Base-by-base conservation (phyloP, 2,329 filamentous ascomycete genomes). In the Penicillium oxalicum region DNA sequence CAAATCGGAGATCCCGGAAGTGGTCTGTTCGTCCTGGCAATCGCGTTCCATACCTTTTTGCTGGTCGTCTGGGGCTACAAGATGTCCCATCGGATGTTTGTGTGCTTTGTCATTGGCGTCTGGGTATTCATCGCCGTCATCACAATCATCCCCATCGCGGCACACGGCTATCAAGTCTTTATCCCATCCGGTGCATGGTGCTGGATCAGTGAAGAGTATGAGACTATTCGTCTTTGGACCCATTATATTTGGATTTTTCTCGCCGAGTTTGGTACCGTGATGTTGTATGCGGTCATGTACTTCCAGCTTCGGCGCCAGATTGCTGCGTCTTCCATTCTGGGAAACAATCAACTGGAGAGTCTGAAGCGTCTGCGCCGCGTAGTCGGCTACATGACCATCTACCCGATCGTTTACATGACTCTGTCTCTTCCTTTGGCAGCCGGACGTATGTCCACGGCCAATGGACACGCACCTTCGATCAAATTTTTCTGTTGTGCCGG, bases 351-450 rank as follows among this genome's bases (percentile, higher is more conserved):
- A 45, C 61, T 59, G 24, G 64, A 70, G 35, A 69, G 67, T 52
- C 56, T 72, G 12, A 62, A 63, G 48, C 69, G 67, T 9, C 57
- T 73, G 6, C 66, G 65, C n/a, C 69, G 71, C 18, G 71, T 73
- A 1, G 68, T 72, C 43, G 66, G 69, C 35, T 74, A 73, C 64
- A 74, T 74, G 71, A 67, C 73, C 40, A 71, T 74, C 49, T 74
- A 74, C 47, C 71, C 71, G 1, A 61, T 76, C 9, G 71, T 68
- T 9, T 87, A 87, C 60, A 78, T 79, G 4, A 67, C 83, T 9
- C 55, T 81, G 36, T 86, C 84, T 48, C 74, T 89, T 26, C 84
- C 85, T 1, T 73, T 80, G 6, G 82, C 81, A 2, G 71, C 70
- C 2, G 71, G 69, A 26, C 69, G 71, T 37, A 74, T 74, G 71